Evolutionary conservation across 345 rosid species (phyloP).

Genomic region (Microthlaspi erraticum): DNA sequence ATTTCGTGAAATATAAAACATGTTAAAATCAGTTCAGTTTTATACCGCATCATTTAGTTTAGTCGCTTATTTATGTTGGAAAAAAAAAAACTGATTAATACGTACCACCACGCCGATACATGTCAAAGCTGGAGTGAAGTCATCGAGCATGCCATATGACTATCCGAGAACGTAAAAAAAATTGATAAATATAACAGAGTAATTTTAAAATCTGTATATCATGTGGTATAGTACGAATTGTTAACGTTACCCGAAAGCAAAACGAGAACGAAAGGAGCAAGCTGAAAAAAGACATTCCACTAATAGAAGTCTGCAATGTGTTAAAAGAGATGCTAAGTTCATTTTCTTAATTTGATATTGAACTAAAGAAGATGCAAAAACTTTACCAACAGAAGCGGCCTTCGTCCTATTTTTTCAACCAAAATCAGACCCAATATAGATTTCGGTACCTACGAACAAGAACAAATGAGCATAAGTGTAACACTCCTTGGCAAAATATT

Average conservation of each 20-base stretch:
- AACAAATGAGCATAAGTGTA: constrained; percentile 5
- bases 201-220: not conserved
- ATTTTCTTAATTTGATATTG: constrained; percentile 3
- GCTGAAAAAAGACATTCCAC: constrained; percentile 50
- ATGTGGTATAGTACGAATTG: not conserved
- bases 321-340: constrained; percentile 2
- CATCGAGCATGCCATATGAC: constrained; percentile 39
- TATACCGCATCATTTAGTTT: not conserved
- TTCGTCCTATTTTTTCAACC: constrained; percentile 57
- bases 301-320: constrained; percentile 53
- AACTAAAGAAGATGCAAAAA: not conserved
- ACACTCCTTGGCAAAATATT: not conserved
- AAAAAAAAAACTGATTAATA: not conserved
- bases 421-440: constrained; percentile 38
- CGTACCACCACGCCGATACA: constrained; percentile 48
- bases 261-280: constrained; percentile 55
- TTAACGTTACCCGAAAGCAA: constrained; percentile 53
- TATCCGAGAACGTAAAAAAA: constrained; percentile 1
- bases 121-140: constrained; percentile 47
- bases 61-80: not conserved
- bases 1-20: not conserved
- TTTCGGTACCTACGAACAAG: constrained; percentile 43
- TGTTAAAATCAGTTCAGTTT: constrained; percentile 3
- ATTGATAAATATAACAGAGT: not conserved
- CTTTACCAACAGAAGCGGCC: constrained; percentile 54